Evolutionary conservation across 371 early-diverging fungal species (phyloP).

Genomic region (Apophysomyces sp.): DNA sequence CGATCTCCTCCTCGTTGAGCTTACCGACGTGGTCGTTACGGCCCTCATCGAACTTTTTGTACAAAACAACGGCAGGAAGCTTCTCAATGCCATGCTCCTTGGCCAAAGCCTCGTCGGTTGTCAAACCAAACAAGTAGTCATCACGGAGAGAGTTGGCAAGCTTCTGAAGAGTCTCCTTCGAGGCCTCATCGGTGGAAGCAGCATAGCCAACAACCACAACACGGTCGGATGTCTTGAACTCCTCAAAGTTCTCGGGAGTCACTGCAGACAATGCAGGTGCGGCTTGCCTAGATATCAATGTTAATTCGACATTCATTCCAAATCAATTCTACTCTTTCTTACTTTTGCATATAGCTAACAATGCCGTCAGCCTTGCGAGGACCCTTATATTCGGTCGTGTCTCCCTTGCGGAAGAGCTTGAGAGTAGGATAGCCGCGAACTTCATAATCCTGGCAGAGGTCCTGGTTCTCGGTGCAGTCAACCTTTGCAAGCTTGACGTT

Average conservation of each 20-base stretch:
- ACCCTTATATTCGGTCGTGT: constrained; percentile 75
- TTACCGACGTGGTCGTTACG: constrained; percentile 62
- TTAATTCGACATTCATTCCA: neutral
- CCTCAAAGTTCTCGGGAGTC: constrained; percentile 60
- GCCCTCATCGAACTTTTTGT: constrained; percentile 90
- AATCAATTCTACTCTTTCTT: constrained; percentile 29
- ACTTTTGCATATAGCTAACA: constrained; percentile 89
- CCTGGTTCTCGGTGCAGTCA: constrained; percentile 89
- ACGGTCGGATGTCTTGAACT: constrained; percentile 78
- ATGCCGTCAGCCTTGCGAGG: constrained; percentile 82
- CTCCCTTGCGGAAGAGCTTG: constrained; percentile 83
- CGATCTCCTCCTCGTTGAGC: constrained; percentile 59
- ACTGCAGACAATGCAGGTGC: constrained; percentile 79
- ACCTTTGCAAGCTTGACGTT: constrained; percentile 86
- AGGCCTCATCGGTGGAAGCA: constrained; percentile 58
- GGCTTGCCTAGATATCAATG: constrained; percentile 51
- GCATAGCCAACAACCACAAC: constrained; percentile 88
- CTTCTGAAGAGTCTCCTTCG: constrained; percentile 51
- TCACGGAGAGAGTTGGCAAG: constrained; percentile 82
- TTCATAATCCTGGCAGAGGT: constrained; percentile 77
- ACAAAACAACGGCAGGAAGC: constrained; percentile 74
- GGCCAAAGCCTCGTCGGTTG: constrained; percentile 56
- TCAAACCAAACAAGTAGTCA: constrained; percentile 81
- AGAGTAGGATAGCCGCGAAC: constrained; percentile 93
- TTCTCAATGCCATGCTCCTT: constrained; percentile 45